Evolutionary conservation across 352 stramenopile species (phyloP), one percentile per base, ranked within the genome.

Genomic region (Pythium plurisporium): DNA sequence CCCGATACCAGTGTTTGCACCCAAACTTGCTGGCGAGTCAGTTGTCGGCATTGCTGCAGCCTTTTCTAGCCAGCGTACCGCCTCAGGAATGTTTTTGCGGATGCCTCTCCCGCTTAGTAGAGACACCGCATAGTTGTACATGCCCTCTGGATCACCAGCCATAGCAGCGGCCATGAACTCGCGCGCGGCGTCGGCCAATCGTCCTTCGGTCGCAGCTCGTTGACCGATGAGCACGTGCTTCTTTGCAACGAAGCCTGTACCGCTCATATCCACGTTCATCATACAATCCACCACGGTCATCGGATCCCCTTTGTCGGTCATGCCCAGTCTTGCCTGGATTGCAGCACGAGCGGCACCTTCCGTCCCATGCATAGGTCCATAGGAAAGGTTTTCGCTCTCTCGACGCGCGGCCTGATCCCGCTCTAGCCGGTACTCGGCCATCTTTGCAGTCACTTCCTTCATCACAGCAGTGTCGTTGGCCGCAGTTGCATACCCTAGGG

Each of bases 381-480:
- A 40, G 23, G 49, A 34, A 14, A 56, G 34, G 49, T 56, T 46
- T 25, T 56, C 49, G 25, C 49, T 56, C 49, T 56, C 49, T 12
- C 49, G 36, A 31, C 49, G 34, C 6, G 20, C 23, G 14, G 20
- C 22, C 22, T 38, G 3, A 36, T 56, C 49, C 15, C 26, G 45
- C 41, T 53, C 27, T 10, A 41, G 45, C 9, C 45, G 45, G 30
- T 53, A 53, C 27, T 53, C 45, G 4, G 45, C 10, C 45, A 53
- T 25, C 29, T 53, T 53, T 17, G 15, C 3, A 2, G 22, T 53
- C 26, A 27, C 29, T 15, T 53, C 45, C 11, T 53, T 53, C 5
- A 53, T 12, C 27, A 36, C 26, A 3, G 45, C 27, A 6, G 45
- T 27, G 45, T 47, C 48, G 2, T 37, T 33, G 4, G 48, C 48